Conservation (phyloP, 1,139 yeast species). For the Kurtzmaniella quercitrusa region DNA sequence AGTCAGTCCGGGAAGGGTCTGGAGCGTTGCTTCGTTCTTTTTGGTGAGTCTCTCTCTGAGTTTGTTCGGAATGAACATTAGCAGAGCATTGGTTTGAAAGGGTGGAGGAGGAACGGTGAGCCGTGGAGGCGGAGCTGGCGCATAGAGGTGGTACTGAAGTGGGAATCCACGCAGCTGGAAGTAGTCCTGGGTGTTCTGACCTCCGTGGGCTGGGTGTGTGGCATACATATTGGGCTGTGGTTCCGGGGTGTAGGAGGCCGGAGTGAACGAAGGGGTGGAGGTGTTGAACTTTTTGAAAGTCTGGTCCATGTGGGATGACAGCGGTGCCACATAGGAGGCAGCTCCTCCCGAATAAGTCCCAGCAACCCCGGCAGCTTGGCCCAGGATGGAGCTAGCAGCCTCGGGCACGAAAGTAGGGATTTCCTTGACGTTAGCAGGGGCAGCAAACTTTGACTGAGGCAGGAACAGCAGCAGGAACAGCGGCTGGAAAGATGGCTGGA, state of each 20-base stretch:
- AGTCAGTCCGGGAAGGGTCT: conserved; percentile 51
- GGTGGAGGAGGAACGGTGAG: conserved; percentile 55
- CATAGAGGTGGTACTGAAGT: conserved; percentile 81
- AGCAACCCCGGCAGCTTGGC: conserved; percentile 49
- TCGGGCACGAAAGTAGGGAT: conserved; percentile 56
- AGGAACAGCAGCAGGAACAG: conserved; percentile 49
- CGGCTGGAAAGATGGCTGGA: conserved; percentile 47
- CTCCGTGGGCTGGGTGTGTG: not conserved
- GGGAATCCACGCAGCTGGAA: conserved; percentile 41
- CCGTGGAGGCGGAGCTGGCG: conserved; percentile 84
- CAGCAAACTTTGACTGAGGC: conserved; percentile 13
- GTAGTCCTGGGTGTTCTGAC: conserved; percentile 1
- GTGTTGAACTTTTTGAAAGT: conserved; percentile 21
- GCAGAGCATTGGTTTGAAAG: conserved; percentile 65
- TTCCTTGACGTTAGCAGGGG: conserved; percentile 54
- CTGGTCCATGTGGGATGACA: not conserved
- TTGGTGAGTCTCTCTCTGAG: conserved; percentile 68
- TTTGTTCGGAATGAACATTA: conserved; percentile 68
- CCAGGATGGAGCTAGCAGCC: not conserved
- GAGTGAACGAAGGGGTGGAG: conserved; percentile 29
- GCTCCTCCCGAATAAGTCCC: conserved; percentile 61
- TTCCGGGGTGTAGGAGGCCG: conserved; percentile 12
- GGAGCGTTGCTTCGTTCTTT: conserved; percentile 79
- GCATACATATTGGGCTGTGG: conserved; percentile 1
- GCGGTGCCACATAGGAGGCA: not conserved